These are phyloP conservation scores for Musa acuminata DNA, from an alignment of 176 grass and related monocot species.

Conservation along the genomic window DNA sequence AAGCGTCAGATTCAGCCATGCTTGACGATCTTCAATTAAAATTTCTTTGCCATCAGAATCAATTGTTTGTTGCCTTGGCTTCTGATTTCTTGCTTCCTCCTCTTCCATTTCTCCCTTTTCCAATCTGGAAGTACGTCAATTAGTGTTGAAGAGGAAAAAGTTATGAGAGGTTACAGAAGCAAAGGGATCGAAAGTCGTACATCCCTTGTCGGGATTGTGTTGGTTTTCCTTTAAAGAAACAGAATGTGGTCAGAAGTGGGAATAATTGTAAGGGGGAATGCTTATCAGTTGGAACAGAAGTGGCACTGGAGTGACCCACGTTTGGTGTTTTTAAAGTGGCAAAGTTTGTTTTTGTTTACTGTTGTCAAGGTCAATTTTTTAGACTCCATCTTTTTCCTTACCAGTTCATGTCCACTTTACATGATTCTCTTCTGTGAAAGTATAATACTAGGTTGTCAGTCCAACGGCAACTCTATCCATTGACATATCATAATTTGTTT, in stretches of 20 bases:
- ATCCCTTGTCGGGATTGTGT: not conserved
- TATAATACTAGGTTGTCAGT: conserved; percentile 5
- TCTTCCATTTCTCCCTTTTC: not conserved
- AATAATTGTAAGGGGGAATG: conserved; percentile 3
- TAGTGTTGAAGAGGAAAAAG: not conserved
- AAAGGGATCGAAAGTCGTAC: not conserved
- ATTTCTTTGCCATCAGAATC: not conserved
- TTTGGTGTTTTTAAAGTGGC: not conserved
- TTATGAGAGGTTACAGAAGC: not conserved
- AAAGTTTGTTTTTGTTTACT: not conserved
- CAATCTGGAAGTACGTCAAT: not conserved
- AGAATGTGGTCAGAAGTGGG: not conserved
- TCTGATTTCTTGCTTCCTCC: not conserved
- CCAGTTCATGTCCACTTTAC: conserved; percentile 2
- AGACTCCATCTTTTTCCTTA: conserved; percentile 1
- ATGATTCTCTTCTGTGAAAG: conserved; percentile 7
- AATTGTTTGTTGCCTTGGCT: not conserved
- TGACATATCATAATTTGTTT: not conserved
- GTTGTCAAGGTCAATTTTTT: not conserved
- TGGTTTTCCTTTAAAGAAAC: conserved; percentile 14
- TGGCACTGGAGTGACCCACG: not conserved
- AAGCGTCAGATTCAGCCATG: conserved; percentile 15
- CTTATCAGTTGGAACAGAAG: conserved; percentile 5
- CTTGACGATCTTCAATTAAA: not conserved
- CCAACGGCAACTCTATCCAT: not conserved